Conservation (phyloP, 371 early-diverging fungal species). For the Synchytrium microbalum region DNA sequence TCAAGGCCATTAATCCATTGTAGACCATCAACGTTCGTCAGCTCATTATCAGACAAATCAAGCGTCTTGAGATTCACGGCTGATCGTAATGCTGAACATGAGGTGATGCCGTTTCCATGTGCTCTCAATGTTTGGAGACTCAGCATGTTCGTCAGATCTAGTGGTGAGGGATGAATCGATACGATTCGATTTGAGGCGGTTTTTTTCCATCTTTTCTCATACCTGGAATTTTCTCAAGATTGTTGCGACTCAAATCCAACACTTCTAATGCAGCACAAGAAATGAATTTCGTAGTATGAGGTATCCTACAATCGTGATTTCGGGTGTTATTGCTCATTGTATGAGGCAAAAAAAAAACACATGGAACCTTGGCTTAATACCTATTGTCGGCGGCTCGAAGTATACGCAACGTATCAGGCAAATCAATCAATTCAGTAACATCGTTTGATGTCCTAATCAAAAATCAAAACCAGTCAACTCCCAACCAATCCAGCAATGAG, state of each 20-base stretch:
- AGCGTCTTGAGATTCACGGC: neutral
- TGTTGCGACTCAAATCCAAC: neutral
- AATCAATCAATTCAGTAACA: neutral
- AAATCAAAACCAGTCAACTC: neutral
- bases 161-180: too few relatives aligned
- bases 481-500: neutral
- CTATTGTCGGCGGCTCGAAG: neutral
- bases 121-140: neutral
- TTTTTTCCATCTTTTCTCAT: too few relatives aligned
- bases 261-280: neutral
- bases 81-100: neutral
- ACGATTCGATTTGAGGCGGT: too few relatives aligned
- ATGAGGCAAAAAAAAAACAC: neutral
- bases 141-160: too few relatives aligned
- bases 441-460: neutral
- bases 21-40: neutral
- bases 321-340: neutral
- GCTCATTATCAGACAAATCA: neutral
- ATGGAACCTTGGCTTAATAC: neutral
- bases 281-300: neutral
- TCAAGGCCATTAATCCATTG: neutral
- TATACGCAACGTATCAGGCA: neutral
- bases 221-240: neutral
- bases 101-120: neutral
- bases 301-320: constrained; percentile 1